Evolutionary conservation across 257 asterid species (phyloP).

Genomic region (Capsicum pubescens): DNA sequence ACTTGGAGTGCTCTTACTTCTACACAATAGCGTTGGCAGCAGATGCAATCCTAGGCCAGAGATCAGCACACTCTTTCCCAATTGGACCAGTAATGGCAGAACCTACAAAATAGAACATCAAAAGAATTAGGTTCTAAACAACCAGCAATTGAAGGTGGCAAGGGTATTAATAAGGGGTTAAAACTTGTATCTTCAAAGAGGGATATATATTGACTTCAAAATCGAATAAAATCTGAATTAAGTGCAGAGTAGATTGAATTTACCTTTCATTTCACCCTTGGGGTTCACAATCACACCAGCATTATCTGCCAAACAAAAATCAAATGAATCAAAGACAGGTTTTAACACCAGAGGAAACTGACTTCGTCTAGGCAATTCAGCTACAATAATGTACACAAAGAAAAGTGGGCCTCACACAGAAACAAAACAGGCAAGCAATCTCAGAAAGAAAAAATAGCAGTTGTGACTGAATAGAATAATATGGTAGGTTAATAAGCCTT

Average conservation of each 20-base stretch:
- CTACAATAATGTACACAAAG: too few relatives aligned
- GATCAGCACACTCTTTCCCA: constrained; percentile 65
- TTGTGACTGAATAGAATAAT: not conserved
- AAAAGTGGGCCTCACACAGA: not conserved
- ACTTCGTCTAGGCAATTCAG: not conserved
- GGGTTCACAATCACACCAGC: constrained; percentile 70
- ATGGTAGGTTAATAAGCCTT: fast-evolving
- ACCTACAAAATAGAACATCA: constrained; percentile 28
- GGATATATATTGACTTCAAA: not conserved
- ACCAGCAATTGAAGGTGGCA: not conserved
- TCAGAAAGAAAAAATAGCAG: not conserved
- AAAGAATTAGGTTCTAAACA: not conserved
- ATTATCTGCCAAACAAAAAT: constrained; percentile 43
- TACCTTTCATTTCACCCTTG: constrained; percentile 74
- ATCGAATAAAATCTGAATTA: not conserved
- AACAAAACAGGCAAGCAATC: not conserved
- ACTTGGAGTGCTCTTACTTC: not conserved
- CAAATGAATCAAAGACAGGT: not conserved
- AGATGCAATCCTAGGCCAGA: constrained; percentile 66
- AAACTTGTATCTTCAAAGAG: not conserved
- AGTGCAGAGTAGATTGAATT: not conserved
- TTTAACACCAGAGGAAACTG: not conserved
- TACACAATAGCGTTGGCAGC: constrained; percentile 66
- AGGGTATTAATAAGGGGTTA: not conserved
- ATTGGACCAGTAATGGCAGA: constrained; percentile 64